These are phyloP conservation scores for Picea engelmannii DNA, from an alignment of 83 land plant genomes.

Conservation along the genomic window DNA sequence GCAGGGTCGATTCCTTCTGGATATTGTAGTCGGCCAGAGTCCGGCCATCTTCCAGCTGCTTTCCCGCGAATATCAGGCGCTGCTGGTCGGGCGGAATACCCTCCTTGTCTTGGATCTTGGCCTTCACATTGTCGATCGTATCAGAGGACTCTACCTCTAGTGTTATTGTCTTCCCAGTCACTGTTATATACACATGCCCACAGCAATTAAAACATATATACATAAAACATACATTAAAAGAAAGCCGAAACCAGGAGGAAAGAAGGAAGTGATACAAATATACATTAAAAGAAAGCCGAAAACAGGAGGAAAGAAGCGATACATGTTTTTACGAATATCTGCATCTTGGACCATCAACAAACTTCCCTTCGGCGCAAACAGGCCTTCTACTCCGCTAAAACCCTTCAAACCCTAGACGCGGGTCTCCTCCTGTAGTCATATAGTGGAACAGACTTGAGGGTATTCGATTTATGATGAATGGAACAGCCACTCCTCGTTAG, in stretches of 20 bases:
- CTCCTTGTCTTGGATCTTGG: slow-evolving; percentile 67
- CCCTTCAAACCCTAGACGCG: background rate
- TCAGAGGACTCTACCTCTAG: slow-evolving; percentile 79
- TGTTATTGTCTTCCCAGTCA: slow-evolving; percentile 83
- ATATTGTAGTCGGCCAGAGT: slow-evolving; percentile 45
- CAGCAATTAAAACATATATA: no score
- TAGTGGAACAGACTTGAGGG: no score
- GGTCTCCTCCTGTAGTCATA: no score
- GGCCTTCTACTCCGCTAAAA: background rate
- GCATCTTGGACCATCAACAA: slow-evolving; percentile 2
- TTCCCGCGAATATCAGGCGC: slow-evolving; percentile 47
- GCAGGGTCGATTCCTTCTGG: slow-evolving; percentile 39
- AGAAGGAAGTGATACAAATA: no score
- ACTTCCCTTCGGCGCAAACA: background rate
- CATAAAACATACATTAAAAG: no score
- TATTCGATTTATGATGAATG: no score
- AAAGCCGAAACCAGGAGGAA: no score
- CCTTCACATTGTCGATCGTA: slow-evolving; percentile 71
- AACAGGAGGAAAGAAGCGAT: no score
- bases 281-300: no score
- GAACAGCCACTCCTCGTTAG: no score
- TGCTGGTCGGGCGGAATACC: slow-evolving; percentile 41
- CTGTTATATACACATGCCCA: background rate
- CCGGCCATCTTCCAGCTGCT: slow-evolving; percentile 68
- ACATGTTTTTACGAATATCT: no score